Base-by-base conservation (phyloP, 352 stramenopile species). In the Globisporangium iwayamae region DNA sequence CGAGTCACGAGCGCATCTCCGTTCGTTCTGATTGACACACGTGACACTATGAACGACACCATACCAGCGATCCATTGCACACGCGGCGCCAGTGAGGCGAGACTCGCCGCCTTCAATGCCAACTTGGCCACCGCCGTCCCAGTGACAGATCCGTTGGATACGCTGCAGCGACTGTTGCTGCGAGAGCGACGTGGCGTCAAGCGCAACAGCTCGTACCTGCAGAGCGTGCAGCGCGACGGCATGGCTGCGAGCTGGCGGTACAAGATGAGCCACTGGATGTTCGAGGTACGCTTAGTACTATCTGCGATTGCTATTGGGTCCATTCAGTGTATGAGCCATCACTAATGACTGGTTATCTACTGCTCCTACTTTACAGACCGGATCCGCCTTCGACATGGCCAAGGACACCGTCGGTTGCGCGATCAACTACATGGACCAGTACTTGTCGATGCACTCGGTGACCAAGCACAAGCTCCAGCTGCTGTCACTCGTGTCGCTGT, bases 181-280 rank as follows among this genome's bases (percentile, higher is more conserved):
- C 51, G 30, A 9, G 61, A 61, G 34, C 34, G 22, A 8, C 61
- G 52, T 2, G 41, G 39, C 14, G 9, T n/a, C 50, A 65, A 53
- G 20, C 41, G 52, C 43, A 50, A 38, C 41, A 51, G 38, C 30
- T 34, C 41, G 41, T 84, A 79, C 54, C 54, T 84, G 18, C 28
- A 56, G 18, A 59, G 62, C 14, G 66, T 82, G 47, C 76, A 84
- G 53, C 55, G 47, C 25, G 61, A 80, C 36, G 76, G 76, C 60
- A 84, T 84, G 76, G 62, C 71, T 2, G 73, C 73, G 11, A 47
- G 56, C 41, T 84, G 76, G 76, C 65, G 74, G 5, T 63, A 67
- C n/a, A 80, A 80, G 47, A 82, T 84, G 48, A 70, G 53, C 48
- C 71, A 67, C 30, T 84, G 76, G 76, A 84, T 84, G 76, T 71